phyloP scores from a whole-genome alignment of 2,329 filamentous ascomycete species.

The Fusarium sp. region DNA sequence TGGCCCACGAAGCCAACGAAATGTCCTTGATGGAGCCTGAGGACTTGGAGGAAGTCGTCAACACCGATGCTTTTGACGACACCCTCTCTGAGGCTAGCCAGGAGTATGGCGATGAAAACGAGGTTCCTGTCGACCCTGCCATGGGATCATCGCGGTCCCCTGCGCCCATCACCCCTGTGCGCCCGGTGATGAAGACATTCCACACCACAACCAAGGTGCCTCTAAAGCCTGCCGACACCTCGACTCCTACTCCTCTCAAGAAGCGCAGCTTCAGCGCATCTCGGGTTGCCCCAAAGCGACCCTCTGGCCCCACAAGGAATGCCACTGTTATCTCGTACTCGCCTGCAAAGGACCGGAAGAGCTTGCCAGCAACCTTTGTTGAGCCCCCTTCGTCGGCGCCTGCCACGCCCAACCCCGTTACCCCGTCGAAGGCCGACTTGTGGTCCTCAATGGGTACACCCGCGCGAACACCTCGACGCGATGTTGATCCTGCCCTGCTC shows the following conservation, averaged over 20 bases:
- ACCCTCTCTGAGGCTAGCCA: constrained; percentile 74
- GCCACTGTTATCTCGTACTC: constrained; percentile 71
- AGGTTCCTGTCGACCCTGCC: constrained; percentile 68
- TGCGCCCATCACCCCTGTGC: constrained; percentile 70
- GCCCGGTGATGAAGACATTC: constrained; percentile 65
- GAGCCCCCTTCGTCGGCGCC: constrained; percentile 50
- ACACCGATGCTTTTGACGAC: constrained; percentile 60
- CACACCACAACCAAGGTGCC: constrained; percentile 86
- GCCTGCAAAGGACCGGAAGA: constrained; percentile 61
- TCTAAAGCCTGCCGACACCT: constrained; percentile 77
- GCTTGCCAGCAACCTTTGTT: constrained; percentile 39
- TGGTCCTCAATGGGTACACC: constrained; percentile 72
- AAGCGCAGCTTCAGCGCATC: constrained; percentile 68
- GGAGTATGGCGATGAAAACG: constrained; percentile 78
- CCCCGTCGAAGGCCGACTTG: constrained; percentile 65
- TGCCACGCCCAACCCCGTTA: constrained; percentile 50
- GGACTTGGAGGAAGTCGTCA: constrained; percentile 56
- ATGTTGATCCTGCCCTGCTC: constrained; percentile 70
- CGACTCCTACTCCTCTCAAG: constrained; percentile 65
- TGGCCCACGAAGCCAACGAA: constrained; percentile 72
- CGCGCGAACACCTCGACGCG: constrained; percentile 69
- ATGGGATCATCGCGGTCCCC: constrained; percentile 49
- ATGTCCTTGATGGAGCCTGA: constrained; percentile 70
- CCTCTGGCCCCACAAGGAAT: constrained; percentile 61
- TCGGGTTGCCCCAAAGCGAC: constrained; percentile 62